Evolutionary conservation across 225 moss, liverwort and hornwort species (phyloP), one percentile per base, ranked within the genome.

Genomic region (Antitrichia curtipendula): DNA sequence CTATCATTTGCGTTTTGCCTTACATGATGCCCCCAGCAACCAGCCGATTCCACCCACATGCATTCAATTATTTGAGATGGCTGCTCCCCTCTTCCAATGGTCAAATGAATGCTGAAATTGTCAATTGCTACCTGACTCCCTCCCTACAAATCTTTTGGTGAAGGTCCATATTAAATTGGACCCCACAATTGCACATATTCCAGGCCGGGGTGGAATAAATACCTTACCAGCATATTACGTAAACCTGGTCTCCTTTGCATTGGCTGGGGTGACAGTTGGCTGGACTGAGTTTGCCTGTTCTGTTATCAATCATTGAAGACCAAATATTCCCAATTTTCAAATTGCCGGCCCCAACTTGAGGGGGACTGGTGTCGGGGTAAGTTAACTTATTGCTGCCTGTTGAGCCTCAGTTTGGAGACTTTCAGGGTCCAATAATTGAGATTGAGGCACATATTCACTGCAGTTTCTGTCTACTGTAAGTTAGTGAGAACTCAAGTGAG

Each of bases 391-490:
- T 25, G 77, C 77, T n/a, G n/a, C n/a, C n/a, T 77, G 16, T 10
- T 2, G n/a, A 15, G n/a, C 15, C 24, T 6, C 15, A 9, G 76
- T n/a, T 23, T 1, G 54, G 4, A 16, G 56, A 56, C 77, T 77
- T 73, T 69, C 6, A 23, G 25, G n/a, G 38, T 11, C 25, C 56
- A 77, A 77, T 77, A 77, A 77, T 77, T 16, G 54, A 77, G 54
- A 6, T n/a, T 0, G 76, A 54, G 5, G 22, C 77, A 4, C 0
- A 0, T 52, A n/a, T 77, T 24, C 54, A 4, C n/a, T 6, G 47
- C n/a, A n/a, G n/a, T 29, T 29, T 53, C 1, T 3, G 13, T 13
- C 8, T 53, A 0, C 25, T 25, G 77, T 23, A 36, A 53, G 36
- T 13, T 75, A 52, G 75, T 8, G 52, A 12, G 32, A 3, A 11